Conservation (phyloP, 2,329 filamentous ascomycete genomes). For the Colletotrichum salicis region DNA sequence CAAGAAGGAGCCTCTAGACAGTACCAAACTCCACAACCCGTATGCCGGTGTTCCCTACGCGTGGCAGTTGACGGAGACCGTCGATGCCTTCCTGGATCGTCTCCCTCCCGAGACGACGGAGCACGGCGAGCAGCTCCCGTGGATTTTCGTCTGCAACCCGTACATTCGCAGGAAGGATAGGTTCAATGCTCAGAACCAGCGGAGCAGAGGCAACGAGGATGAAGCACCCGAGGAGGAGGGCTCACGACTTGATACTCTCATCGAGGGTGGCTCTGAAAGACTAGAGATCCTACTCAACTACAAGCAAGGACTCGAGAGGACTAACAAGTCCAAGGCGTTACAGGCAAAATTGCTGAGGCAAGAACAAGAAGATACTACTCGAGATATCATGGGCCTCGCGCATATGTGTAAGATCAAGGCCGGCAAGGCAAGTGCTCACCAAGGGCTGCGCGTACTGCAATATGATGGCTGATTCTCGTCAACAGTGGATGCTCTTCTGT, state of each 20-base stretch:
- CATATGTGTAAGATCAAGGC: conserved; percentile 65
- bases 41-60: conserved; percentile 65
- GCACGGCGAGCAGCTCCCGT: conserved; percentile 59
- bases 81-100: conserved; percentile 73
- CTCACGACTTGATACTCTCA: conserved; percentile 59
- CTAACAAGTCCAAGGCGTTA: conserved; percentile 45
- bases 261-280: conserved; percentile 62
- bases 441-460: not conserved
- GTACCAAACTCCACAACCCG: conserved; percentile 62
- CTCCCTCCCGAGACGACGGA: conserved; percentile 74
- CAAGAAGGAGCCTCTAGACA: conserved; percentile 13
- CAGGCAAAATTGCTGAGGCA: conserved; percentile 60
- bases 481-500: conserved; percentile 80
- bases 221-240: conserved; percentile 59
- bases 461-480: not conserved
- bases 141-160: conserved; percentile 81
- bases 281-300: conserved; percentile 59
- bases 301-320: conserved; percentile 57
- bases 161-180: conserved; percentile 54
- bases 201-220: conserved; percentile 57
- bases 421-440: conserved; percentile 68
- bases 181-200: conserved; percentile 46
- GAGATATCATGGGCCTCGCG: conserved; percentile 71
- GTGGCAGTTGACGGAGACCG: conserved; percentile 72
- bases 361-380: conserved; percentile 59